Evolutionary conservation across 202 grass and related monocot genomes (phyloP), one percentile per base, ranked within the genome.

Genomic region (Hordeum pubiflorum): DNA sequence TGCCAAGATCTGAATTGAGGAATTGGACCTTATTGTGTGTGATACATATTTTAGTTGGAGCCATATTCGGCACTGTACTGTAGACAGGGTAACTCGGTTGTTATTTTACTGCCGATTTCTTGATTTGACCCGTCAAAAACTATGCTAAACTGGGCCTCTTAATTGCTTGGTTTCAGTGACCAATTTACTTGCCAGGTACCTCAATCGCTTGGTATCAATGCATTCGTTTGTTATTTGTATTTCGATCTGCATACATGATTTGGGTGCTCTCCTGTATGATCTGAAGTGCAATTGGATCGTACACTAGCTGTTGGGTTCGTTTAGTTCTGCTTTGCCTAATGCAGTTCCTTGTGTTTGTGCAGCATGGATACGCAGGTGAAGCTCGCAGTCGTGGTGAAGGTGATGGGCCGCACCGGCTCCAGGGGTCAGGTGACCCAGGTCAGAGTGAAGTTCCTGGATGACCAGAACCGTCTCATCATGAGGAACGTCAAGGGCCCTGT

Each of bases 381-480:
- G 90, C 84, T 97, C 32, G 90, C 93, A 27, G 93, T 91, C 22
- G 93, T 97, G 18, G 90, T 93, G 40, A 93, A 97, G 88, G 86
- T 97, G 23, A 97, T 93, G 83, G 93, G 93, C 75, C 84, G 93
- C 9, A 97, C 90, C 0, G 90, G 93, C 34, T 97, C 88, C 34
- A 90, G 86, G 76, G 93, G 90, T 87, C 90, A 97, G 82, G 93
- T 97, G 70, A 97, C 90, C 61, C 93, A 97, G 74, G 93, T 97
- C 56, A 87, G 93, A 76, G 93, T 97, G 22, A 97, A 97, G 86
- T 97, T 97, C 50, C 65, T 97, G 86, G 93, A 97, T 81, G 93
- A 97, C 68, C 90, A 93, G 81, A 97, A 97, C 86, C 84, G 93
- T 83, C 88, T 97, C 74, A 97, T 97, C 93, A 97, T 93, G 93